phyloP scores from a whole-genome alignment of 176 grass and related monocot genomes.

The Typha latifolia region DNA sequence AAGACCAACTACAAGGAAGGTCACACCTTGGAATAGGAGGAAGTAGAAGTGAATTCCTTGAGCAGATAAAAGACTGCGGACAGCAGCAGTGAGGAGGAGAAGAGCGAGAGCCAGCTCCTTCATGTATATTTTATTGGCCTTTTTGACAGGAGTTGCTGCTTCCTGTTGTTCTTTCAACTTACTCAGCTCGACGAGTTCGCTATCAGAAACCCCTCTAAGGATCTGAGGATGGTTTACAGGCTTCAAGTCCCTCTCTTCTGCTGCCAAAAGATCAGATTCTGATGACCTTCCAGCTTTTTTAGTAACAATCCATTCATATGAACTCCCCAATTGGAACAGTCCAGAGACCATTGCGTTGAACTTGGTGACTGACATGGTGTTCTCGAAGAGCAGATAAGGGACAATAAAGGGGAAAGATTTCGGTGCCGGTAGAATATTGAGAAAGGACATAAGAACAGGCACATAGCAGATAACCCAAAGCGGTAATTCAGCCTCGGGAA shows the following conservation, averaged over 20 bases:
- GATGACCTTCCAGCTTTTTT: conserved; percentile 44
- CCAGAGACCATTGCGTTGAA: conserved; percentile 96
- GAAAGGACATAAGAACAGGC: conserved; percentile 67
- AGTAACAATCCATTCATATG: conserved; percentile 90
- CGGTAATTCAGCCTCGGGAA: conserved; percentile 74
- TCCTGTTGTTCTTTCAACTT: conserved; percentile 42
- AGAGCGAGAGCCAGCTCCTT: conserved; percentile 67
- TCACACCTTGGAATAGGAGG: conserved; percentile 61
- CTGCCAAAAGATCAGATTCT: conserved; percentile 31
- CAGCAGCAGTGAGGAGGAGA: conserved; percentile 53
- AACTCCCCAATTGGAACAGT: conserved; percentile 72
- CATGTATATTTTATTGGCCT: conserved; percentile 58
- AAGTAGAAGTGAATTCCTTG: conserved; percentile 83
- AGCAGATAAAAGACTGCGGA: conserved; percentile 61
- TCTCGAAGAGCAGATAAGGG: conserved; percentile 82
- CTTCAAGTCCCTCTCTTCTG: conserved; percentile 28
- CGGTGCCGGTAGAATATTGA: conserved; percentile 64
- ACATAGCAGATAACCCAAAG: conserved; percentile 80
- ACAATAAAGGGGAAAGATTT: conserved; percentile 83
- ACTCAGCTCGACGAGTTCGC: conserved; percentile 25
- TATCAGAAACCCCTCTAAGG: conserved; percentile 11
- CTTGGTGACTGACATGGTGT: conserved; percentile 90
- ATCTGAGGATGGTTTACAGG: conserved; percentile 5
- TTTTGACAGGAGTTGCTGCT: conserved; percentile 7
- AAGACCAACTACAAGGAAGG: conserved; percentile 68